A percentile compares a stretch with the other conserved stretches of the same genome.
These are phyloP conservation scores for Trichocladium uniseriatum DNA, from an alignment of 495 filamentous ascomycete genomes.

Conservation along the genomic window DNA sequence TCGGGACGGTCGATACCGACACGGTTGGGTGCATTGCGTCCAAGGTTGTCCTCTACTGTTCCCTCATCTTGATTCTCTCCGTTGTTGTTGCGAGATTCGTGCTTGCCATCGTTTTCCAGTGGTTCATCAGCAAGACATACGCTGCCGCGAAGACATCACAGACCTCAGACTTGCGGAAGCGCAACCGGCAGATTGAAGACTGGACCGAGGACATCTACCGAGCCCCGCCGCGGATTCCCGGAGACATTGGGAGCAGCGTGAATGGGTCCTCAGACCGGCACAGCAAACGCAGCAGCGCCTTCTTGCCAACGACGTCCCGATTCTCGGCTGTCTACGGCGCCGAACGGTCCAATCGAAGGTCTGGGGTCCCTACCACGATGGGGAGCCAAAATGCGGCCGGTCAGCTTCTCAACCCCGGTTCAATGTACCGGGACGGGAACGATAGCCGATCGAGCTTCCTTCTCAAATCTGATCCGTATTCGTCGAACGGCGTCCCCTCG, in stretches of 20 bases:
- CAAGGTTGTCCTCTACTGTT: conserved; percentile 92
- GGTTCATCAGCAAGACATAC: conserved; percentile 80
- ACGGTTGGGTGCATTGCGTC: conserved; percentile 97
- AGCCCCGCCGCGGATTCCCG: conserved; percentile 65
- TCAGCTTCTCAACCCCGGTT: conserved; percentile 57
- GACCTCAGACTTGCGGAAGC: conserved; percentile 60
- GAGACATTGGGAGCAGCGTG: conserved; percentile 53
- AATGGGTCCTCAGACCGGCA: conserved; percentile 51
- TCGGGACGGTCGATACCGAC: conserved; percentile 90
- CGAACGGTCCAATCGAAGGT: conserved; percentile 43
- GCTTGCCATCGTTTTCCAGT: conserved; percentile 87
- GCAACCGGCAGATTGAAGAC: conserved; percentile 92
- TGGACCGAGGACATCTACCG: conserved; percentile 98
- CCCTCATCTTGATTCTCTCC: conserved; percentile 83
- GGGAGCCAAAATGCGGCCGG: conserved; percentile 83
- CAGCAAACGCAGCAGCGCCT: conserved; percentile 72
- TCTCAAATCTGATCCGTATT: conserved; percentile 40
- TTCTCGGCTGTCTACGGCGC: conserved; percentile 87
- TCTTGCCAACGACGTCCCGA: conserved; percentile 77
- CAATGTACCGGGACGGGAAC: conserved; percentile 66
- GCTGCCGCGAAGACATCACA: conserved; percentile 68
- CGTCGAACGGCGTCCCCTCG: conserved; percentile 48
- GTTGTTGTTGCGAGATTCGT: conserved; percentile 81
- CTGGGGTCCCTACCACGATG: conserved; percentile 77
- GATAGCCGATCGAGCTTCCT: conserved; percentile 54